Base-by-base conservation (phyloP, 148 eudicot species). In the Chenopodium berlandieri region DNA sequence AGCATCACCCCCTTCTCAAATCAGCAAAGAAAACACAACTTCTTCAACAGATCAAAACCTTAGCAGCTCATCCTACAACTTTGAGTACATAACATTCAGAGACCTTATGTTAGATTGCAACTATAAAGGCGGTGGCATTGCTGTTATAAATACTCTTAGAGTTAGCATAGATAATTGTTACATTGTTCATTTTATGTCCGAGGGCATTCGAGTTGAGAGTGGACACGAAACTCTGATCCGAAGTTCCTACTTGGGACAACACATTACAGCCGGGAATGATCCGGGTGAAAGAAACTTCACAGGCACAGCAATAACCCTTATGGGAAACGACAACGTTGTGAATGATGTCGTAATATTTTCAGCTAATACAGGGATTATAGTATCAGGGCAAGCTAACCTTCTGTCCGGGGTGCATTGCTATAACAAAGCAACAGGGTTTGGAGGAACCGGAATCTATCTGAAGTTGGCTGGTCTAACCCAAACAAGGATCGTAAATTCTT, bases 211-310 rank as follows among this genome's bases (percentile, higher is more conserved):
- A 17, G 95, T 90, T 76, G 85, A 89, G 77, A 83, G 89, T 13
- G 99, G 99, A 12, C 99, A 95, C 25, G 99, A 95, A 60, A 95
- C 99, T 31, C 85, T 89, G 80, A 89, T 95, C 52, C 87, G 95
- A 25, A 80, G 79, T 80, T 86, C 95, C 9, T 95, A 83, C 80
- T 80, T 95, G 14, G 99, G 99, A 19, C 99, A 95, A 69, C 94
- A 90, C 77, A 87, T 89, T 56, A 96, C 97, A 0, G 94, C 94
- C 0, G 99, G 99, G 0, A 85, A 86, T 2, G 94, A 96, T 73
- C 85, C 84, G 0, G 84, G 84, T 0, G 99, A 96, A 81, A 78
- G 90, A 9, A 79, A 82, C 56, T 96, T 96, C 90, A 80, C 92
- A 0, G 97, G 94, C 69, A 96, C 98, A 4, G 99, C 83, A 8